These are phyloP conservation scores for Fusarium mexicanum DNA, from an alignment of 2,329 filamentous ascomycete genomes.

Conservation along the genomic window DNA sequence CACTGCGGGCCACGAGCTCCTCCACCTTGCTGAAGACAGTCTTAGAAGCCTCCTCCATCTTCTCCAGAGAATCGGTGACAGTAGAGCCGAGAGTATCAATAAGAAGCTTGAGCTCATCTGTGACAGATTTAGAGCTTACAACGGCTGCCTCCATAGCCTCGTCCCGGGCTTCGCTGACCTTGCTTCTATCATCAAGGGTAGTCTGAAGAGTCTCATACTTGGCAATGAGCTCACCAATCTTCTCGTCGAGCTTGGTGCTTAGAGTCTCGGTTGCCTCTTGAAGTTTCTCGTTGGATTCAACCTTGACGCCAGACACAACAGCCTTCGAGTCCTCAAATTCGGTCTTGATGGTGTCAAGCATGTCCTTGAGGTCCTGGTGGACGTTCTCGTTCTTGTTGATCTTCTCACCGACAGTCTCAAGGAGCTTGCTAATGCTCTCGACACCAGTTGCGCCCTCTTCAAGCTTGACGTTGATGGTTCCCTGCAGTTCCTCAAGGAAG, in stretches of 20 bases:
- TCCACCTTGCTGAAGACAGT: slow-evolving; percentile 87
- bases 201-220: slow-evolving; percentile 90
- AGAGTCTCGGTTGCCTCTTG: slow-evolving; percentile 65
- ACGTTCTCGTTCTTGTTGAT: slow-evolving; percentile 66
- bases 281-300: slow-evolving; percentile 85
- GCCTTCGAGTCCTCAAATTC: slow-evolving; percentile 90
- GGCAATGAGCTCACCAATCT: slow-evolving; percentile 78
- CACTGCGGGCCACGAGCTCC: slow-evolving; percentile 77
- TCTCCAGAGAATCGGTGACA: slow-evolving; percentile 84
- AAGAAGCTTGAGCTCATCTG: slow-evolving; percentile 87
- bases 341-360: slow-evolving; percentile 78
- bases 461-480: slow-evolving; percentile 79
- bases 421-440: slow-evolving; percentile 75
- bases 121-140: slow-evolving; percentile 77
- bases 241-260: slow-evolving; percentile 67
- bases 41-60: slow-evolving; percentile 87
- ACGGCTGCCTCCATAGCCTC: slow-evolving; percentile 78
- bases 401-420: slow-evolving; percentile 73
- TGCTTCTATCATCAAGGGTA: slow-evolving; percentile 76
- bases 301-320: slow-evolving; percentile 80
- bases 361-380: slow-evolving; percentile 72
- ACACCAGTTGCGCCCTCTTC: slow-evolving; percentile 78
- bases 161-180: slow-evolving; percentile 77
- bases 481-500: slow-evolving; percentile 81
- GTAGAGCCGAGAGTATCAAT: slow-evolving; percentile 85